Base-by-base conservation (phyloP, 2,329 filamentous ascomycete species). In the Neurospora sp. region DNA sequence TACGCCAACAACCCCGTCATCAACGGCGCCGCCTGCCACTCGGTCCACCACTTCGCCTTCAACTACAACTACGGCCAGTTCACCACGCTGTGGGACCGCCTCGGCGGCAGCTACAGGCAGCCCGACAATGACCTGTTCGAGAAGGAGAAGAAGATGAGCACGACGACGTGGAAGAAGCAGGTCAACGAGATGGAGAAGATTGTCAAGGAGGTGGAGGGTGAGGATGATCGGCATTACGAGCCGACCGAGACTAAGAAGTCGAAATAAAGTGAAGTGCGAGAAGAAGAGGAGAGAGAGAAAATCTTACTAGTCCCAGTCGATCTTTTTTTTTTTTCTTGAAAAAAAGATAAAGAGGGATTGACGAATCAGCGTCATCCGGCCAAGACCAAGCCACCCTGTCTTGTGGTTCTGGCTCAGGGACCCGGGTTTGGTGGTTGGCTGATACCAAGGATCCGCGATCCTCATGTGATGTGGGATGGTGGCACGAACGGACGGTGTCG, bases 21-120 rank as follows among this genome's bases (percentile, higher is more conserved):
- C 81, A 98, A 98, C 79, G 95, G 95, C 68, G 93, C 95, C 13
- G 95, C 95, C 38, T 97, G 95, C 84, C 95, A 97, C 80, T 93
- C 91, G 28, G 88, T 94, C 86, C 95, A 98, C 81, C 95, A 97
- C 79, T 81, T 93, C 46, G 92, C 92, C 81, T 92, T 92, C 84
- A 91, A 92, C 82, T 93, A 92, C 85, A 97, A 97, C 83, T 97
- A 97, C 77, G 94, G 94, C 71, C 94, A 97, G 80, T 97, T 94
- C 83, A 96, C 93, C 17, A 97, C 93, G 0, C 84, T 96, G 23
- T 97, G 94, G 91, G 94, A 97, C 80, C 90, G 94, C 68, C 81
- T 97, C 23, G 92, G 93, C 69, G 91, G 91, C 71, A 96, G 91
- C 78, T 97, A 97, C 84, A 86, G 92, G 76, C 89, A 90, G 83